Base-by-base conservation (phyloP, 139 green algal genomes). In the Pseudopediastrum boryanum region DNA sequence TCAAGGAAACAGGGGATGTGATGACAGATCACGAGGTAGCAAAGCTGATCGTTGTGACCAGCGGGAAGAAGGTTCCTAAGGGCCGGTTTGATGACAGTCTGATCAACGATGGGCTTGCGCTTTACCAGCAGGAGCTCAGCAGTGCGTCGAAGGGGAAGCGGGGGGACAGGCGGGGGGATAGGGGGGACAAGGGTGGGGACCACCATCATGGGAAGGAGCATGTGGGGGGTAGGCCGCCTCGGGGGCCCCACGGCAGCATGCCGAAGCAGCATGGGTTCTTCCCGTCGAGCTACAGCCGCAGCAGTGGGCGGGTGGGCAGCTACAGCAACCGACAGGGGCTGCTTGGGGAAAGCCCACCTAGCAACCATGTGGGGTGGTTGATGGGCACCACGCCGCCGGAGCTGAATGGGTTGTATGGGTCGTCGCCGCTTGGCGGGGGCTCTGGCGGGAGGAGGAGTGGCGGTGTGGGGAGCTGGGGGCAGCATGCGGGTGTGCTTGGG, bases 61-160 rank as follows among this genome's bases (percentile, higher is more conserved):
- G 71, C 46, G 75, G 54, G 39, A 85, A 82, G 56, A 66, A 73
- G 33, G 68, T 44, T 33, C 61, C 38, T 38, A 77, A 59, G 39
- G 48, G 36, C n/a, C 43, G 58, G 36, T 42, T 72, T 48, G 62
- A 67, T 29, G 46, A 81, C 31, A 63, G 61, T 27, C 87, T 95
- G 19, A 97, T 97, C 80, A 91, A 94, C 44, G 94, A 97, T 64
- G 94, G 94, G 1, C 90, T 97, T 64, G 87, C 89, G 42, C 80
- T 91, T 27, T 98, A 97, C 71, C 90, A 94, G 79, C 78, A 88
- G 64, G 87, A 94, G 80, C 77, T 92, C 29, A 54, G 44, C 23
- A 56, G 75, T 48, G 36, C 23, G 69, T 31, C 41, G 21, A 41
- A 61, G n/a, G n/a, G n/a, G 21, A 9, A 52, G 68, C 21, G 66